These are phyloP conservation scores for Ustilago nuda DNA, from an alignment of 1,284 basidiomycete genomes.

Conservation along the genomic window DNA sequence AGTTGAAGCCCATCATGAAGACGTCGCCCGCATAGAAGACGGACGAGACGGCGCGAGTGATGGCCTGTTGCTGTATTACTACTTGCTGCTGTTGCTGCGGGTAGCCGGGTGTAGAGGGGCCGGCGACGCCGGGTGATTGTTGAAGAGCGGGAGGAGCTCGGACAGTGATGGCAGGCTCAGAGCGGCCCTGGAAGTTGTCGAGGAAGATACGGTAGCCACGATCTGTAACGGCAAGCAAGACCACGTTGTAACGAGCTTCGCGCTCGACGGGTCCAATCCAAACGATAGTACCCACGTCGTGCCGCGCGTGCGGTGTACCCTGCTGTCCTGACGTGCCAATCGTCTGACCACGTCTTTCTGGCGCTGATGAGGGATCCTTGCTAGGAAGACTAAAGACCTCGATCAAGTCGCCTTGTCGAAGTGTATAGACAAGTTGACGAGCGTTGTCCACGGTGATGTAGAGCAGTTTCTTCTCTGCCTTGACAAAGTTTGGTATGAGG, in stretches of 20 bases:
- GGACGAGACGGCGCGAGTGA: conserved; percentile 47
- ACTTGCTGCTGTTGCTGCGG: conserved; percentile 26
- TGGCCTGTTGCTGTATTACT: conserved; percentile 18
- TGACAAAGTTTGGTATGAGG: conserved; percentile 65
- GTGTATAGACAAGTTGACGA: conserved; percentile 61
- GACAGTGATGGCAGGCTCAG: conserved; percentile 48
- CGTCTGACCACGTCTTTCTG: conserved; percentile 58
- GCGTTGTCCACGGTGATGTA: conserved; percentile 59
- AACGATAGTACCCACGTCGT: conserved; percentile 58
- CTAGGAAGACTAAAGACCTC: conserved; percentile 62
- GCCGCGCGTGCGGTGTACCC: conserved; percentile 60
- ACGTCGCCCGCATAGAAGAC: conserved; percentile 51
- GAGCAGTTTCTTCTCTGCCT: conserved; percentile 74
- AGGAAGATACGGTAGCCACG: conserved; percentile 67
- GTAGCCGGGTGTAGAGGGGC: conserved; percentile 15
- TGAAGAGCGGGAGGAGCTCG: conserved; percentile 48
- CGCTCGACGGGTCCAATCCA: conserved; percentile 59
- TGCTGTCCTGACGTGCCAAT: conserved; percentile 63
- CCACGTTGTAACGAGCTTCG: conserved; percentile 49
- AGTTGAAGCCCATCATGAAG: conserved; percentile 58
- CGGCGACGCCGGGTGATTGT: conserved; percentile 42
- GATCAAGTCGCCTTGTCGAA: conserved; percentile 63
- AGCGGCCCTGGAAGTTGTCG: conserved; percentile 60
- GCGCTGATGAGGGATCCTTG: conserved; percentile 55
- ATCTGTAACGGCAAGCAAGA: conserved; percentile 65